Evolutionary conservation across 441 rosid species (phyloP).

Genomic region (Gossypium davidsonii): DNA sequence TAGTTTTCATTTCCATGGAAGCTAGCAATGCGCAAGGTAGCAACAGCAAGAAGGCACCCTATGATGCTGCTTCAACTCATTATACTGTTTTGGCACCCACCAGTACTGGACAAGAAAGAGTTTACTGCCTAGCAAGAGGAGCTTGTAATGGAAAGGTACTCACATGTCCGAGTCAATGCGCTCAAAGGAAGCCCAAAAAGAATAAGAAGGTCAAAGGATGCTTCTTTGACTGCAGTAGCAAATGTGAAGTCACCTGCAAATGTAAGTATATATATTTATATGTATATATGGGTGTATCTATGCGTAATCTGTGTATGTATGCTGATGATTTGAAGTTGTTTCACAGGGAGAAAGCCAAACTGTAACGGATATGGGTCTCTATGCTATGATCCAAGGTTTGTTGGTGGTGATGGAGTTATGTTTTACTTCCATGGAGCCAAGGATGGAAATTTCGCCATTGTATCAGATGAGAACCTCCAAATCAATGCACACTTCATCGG

Average conservation of each 20-base stretch:
- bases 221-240: conserved; percentile 69
- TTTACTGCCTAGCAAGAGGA: conserved; percentile 45
- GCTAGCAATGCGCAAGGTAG: conserved; percentile 22
- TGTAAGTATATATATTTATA: conserved; percentile 37
- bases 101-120: conserved; percentile 45
- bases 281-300: neutral
- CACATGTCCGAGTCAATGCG: conserved; percentile 57
- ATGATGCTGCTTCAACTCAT: conserved; percentile 23
- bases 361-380: conserved; percentile 72
- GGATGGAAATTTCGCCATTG: conserved; percentile 79
- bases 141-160: conserved; percentile 39
- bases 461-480: conserved; percentile 68
- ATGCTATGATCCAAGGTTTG: conserved; percentile 76
- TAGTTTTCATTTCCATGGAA: conserved; percentile 36
- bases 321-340: neutral
- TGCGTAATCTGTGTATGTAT: neutral
- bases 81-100: conserved; percentile 24
- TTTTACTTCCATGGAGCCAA: conserved; percentile 80
- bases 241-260: conserved; percentile 86
- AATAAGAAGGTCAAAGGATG: conserved; percentile 52
- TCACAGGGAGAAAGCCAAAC: conserved; percentile 57
- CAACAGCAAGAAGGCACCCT: conserved; percentile 7
- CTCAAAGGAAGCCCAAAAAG: conserved; percentile 42
- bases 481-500: conserved; percentile 87
- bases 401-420: conserved; percentile 84